phyloP scores from a whole-genome alignment of 495 filamentous ascomycete species.

The Talaromyces liani region DNA sequence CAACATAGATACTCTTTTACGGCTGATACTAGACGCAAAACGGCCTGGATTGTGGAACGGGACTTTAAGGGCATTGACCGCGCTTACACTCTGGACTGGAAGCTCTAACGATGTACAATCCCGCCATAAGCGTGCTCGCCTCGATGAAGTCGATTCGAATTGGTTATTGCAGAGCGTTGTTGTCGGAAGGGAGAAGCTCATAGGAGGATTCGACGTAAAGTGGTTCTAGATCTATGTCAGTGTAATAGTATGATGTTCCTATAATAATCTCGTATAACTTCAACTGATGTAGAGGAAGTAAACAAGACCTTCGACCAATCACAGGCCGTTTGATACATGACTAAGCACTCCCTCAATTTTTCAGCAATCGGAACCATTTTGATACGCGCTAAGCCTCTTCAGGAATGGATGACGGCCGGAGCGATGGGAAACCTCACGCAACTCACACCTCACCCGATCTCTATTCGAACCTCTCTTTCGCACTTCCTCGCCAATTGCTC shows the following conservation, averaged over 20 bases:
- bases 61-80: background rate
- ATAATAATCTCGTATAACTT: too few relatives aligned
- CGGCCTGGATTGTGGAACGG: background rate
- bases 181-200: background rate
- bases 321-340: background rate
- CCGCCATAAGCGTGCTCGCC: background rate
- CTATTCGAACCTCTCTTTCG: background rate
- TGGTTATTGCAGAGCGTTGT: background rate
- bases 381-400: background rate
- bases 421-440: slow-evolving; percentile 8
- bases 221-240: background rate
- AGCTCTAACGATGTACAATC: background rate
- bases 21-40: background rate
- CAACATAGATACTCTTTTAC: background rate
- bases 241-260: background rate
- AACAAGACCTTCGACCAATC: slow-evolving; percentile 1
- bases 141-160: background rate
- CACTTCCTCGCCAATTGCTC: slow-evolving; percentile 3
- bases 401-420: slow-evolving; percentile 7
- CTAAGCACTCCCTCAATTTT: slow-evolving; percentile 1
- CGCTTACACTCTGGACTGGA: background rate
- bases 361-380: background rate
- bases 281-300: background rate
- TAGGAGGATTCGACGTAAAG: background rate
- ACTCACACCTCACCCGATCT: slow-evolving; percentile 4